A percentile compares a stretch with the other conserved stretches of the same genome.
phyloP scores from a whole-genome alignment of 2,329 filamentous ascomycete species.

The Ceratocystis ficicola region DNA sequence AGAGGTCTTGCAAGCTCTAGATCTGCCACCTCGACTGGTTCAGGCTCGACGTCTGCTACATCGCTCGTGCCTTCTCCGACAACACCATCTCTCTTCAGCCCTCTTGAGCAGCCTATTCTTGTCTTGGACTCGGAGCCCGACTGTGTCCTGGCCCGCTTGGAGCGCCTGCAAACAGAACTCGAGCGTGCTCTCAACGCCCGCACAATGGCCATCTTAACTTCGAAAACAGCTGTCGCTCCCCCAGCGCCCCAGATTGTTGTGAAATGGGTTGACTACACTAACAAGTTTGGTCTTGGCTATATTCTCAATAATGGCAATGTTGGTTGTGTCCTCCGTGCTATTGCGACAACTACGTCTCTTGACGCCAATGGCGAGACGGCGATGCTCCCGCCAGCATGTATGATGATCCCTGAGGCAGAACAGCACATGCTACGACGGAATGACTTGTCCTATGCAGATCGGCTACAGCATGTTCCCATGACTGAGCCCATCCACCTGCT shows the following conservation, averaged over 20 bases:
- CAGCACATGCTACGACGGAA: slow-evolving; percentile 53
- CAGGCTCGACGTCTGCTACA: slow-evolving; percentile 5
- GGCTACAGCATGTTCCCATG: slow-evolving; percentile 53
- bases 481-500: slow-evolving; percentile 56
- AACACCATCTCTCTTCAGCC: slow-evolving; percentile 43
- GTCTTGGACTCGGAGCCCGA: slow-evolving; percentile 47
- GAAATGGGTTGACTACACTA: slow-evolving; percentile 83
- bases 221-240: slow-evolving; percentile 42
- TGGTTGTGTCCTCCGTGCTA: slow-evolving; percentile 53
- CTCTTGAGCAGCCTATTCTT: slow-evolving; percentile 39
- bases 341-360: slow-evolving; percentile 34
- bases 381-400: slow-evolving; percentile 54
- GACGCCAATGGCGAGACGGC: slow-evolving; percentile 34
- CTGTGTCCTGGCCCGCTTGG: slow-evolving; percentile 43
- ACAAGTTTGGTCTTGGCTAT: slow-evolving; percentile 75
- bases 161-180: slow-evolving; percentile 46
- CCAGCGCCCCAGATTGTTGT: slow-evolving; percentile 52
- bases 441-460: slow-evolving; percentile 43
- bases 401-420: slow-evolving; percentile 60
- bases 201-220: slow-evolving; percentile 47
- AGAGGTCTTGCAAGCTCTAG: slow-evolving; percentile 11
- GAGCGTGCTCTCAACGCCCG: slow-evolving; percentile 52
- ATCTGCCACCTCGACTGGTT: slow-evolving; percentile 10
- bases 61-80: slow-evolving; percentile 24
- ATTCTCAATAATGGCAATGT: slow-evolving; percentile 72